Percentiles rank a stretch among this genome's conserved stretches.
Conservation (phyloP, 371 early-diverging fungal species). For the Polyrhizophydium stewartii region DNA sequence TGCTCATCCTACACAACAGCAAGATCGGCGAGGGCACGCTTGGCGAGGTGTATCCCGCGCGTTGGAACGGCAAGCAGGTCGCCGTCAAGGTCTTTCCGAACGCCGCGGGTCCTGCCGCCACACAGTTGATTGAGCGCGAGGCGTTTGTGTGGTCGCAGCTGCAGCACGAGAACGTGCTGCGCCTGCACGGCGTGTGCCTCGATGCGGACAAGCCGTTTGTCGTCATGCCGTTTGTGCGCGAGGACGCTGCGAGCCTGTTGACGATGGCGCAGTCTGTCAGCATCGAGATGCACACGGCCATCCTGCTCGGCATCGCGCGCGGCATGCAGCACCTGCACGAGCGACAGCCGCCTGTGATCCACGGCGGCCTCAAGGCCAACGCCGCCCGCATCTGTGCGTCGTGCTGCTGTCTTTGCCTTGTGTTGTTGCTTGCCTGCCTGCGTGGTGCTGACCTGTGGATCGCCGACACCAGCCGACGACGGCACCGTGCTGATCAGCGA, state of each 20-base stretch:
- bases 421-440: no score
- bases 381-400: conserved; percentile 24
- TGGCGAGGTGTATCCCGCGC: neutral
- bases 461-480: neutral
- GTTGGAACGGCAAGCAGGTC: neutral
- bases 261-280: neutral
- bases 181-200: neutral
- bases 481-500: conserved; percentile 21
- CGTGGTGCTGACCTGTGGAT: neutral
- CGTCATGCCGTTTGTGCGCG: conserved; percentile 2
- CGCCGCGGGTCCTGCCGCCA: neutral
- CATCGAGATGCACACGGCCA: no score
- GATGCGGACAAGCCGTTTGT: neutral
- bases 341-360: conserved; percentile 10
- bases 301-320: neutral
- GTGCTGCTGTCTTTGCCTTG: no score
- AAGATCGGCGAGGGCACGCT: neutral
- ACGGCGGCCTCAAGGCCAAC: conserved; percentile 33
- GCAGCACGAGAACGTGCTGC: neutral
- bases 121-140: neutral
- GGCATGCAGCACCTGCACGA: conserved; percentile 17
- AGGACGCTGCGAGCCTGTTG: neutral
- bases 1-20: neutral
- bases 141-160: neutral
- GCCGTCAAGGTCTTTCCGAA: neutral